These are phyloP conservation scores for Tricholoma saponaceum DNA, from an alignment of 768 basidiomycete genomes.

Conservation along the genomic window DNA sequence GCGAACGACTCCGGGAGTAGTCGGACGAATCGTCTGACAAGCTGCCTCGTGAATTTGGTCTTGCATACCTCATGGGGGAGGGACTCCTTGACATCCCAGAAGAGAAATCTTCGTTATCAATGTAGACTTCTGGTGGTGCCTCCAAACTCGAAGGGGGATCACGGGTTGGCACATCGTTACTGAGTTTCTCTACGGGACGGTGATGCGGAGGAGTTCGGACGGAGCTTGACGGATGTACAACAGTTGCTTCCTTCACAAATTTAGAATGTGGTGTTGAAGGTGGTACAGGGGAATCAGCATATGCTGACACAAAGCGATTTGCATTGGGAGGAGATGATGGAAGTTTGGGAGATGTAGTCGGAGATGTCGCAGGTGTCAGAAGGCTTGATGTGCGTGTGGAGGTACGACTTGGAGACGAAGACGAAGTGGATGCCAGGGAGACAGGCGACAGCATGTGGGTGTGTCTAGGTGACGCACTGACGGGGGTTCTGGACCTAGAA, in stretches of 20 bases:
- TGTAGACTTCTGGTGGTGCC: constrained; percentile 12
- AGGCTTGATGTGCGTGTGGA: not conserved
- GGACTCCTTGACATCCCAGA: constrained; percentile 22
- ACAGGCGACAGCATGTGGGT: constrained; percentile 3
- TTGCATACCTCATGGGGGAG: constrained; percentile 33
- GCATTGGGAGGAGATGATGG: not conserved
- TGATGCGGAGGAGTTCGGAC: not conserved
- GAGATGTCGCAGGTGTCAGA: not conserved
- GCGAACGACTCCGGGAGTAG: constrained; percentile 9
- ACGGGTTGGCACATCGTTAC: not conserved
- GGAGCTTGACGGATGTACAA: not conserved
- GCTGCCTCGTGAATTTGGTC: constrained; percentile 24
- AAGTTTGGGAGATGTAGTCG: not conserved
- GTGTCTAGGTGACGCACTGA: not conserved
- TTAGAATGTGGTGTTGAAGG: not conserved
- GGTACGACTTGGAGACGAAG: not conserved
- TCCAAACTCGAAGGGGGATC: not conserved
- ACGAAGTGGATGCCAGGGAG: not conserved
- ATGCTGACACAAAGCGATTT: not conserved
- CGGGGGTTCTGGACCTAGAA: not conserved
- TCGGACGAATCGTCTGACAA: constrained; percentile 10
- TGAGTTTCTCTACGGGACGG: not conserved
- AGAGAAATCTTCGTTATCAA: constrained; percentile 18
- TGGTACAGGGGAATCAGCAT: not conserved
- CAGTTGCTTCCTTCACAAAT: not conserved